Conservation (phyloP, 768 basidiomycete genomes). For the Leccinum incarnatum region DNA sequence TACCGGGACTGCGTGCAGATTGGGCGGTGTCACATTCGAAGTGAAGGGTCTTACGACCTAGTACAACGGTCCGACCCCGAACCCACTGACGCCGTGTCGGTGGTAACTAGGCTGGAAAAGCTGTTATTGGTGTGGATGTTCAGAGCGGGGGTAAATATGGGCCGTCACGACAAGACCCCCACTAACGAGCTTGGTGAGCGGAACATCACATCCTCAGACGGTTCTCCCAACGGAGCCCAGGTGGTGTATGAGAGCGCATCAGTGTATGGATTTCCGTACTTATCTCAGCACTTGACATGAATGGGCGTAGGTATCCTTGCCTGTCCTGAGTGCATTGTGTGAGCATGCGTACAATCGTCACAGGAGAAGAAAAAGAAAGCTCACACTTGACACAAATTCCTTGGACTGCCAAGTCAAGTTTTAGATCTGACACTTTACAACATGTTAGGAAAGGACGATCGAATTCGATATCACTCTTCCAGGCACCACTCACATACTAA, state of each 20-base stretch:
- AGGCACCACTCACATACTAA: too few relatives aligned
- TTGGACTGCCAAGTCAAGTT: too few relatives aligned
- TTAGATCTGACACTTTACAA: too few relatives aligned
- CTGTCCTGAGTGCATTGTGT: conserved; percentile 33
- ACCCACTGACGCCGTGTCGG: neutral
- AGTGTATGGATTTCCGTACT: conserved; percentile 56
- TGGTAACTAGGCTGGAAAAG: conserved; percentile 15
- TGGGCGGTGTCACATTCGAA: too few relatives aligned
- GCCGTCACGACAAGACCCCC: neutral
- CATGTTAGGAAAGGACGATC: too few relatives aligned
- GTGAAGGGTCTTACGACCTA: conserved; percentile 25
- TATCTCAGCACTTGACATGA: conserved; percentile 78
- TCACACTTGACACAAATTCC: conserved; percentile 62
- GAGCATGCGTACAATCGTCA: neutral
- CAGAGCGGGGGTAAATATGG: neutral
- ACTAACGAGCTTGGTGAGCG: conserved; percentile 21
- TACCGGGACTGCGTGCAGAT: too few relatives aligned
- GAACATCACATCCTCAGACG: conserved; percentile 28
- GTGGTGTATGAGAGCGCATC: conserved; percentile 57
- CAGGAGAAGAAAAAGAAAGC: conserved; percentile 8
- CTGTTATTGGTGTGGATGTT: conserved; percentile 10
- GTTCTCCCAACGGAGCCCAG: conserved; percentile 27
- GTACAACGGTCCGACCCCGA: conserved; percentile 16
- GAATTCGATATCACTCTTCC: too few relatives aligned
- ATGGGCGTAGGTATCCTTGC: conserved; percentile 52